These are phyloP conservation scores for Sclerotinia trifoliorum DNA, from an alignment of 2,329 filamentous ascomycete species.

Conservation along the genomic window DNA sequence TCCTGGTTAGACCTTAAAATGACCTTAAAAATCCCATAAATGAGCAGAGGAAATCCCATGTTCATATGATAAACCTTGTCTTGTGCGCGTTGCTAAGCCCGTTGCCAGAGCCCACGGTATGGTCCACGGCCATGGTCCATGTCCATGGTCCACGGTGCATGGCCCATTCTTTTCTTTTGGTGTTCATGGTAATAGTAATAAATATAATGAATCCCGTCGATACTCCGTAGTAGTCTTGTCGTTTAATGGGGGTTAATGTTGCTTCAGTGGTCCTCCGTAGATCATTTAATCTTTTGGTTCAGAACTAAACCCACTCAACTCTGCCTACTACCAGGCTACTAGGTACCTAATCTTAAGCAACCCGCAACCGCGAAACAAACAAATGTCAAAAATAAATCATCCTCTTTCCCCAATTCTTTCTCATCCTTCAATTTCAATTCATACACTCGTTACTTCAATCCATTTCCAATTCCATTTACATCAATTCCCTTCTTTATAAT, in stretches of 20 bases:
- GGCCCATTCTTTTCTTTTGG: too few species aligned
- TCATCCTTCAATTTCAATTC: background rate
- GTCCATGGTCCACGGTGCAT: too few species aligned
- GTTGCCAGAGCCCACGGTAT: too few species aligned
- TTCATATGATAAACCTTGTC: too few species aligned
- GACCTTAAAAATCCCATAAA: background rate
- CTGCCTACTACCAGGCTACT: too few species aligned
- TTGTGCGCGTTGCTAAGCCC: too few species aligned
- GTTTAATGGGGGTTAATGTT: background rate
- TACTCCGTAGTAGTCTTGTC: too few species aligned
- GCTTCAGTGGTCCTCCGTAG: slow-evolving; percentile 7
- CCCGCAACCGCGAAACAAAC: background rate
- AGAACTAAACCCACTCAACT: background rate
- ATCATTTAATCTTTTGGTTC: slow-evolving; percentile 15
- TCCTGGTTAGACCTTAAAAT: background rate
- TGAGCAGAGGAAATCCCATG: too few species aligned
- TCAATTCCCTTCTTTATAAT: slow-evolving; percentile 4
- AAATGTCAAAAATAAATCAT: slow-evolving; percentile 5
- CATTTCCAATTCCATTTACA: background rate
- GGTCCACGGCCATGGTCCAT: too few species aligned
- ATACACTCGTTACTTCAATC: slow-evolving; percentile 10
- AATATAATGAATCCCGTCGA: too few species aligned
- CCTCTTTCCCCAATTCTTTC: slow-evolving; percentile 1
- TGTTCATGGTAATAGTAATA: too few species aligned
- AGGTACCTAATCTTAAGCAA: background rate